phyloP scores from a whole-genome alignment of 257 asterid species.

The Solanum sitiens region DNA sequence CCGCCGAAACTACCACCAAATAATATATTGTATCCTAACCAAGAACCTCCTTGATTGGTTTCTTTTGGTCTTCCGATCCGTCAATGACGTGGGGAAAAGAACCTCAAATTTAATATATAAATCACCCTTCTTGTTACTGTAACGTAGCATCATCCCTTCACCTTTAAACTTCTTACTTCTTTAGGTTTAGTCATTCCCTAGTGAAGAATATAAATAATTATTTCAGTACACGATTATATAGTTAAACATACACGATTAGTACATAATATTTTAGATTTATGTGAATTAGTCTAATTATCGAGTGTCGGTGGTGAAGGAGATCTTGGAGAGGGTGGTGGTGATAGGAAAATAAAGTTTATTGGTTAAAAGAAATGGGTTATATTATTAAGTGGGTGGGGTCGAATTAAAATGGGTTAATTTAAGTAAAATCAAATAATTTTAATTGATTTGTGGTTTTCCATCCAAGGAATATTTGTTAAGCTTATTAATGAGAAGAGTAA shows the following conservation, averaged over 20 bases:
- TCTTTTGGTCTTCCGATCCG: conserved; percentile 55
- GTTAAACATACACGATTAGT: background rate
- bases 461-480: too few species aligned
- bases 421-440: too few species aligned
- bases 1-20: background rate
- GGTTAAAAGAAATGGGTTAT: too few species aligned
- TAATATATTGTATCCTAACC: conserved; percentile 4
- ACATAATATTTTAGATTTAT: too few species aligned
- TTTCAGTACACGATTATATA: background rate
- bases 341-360: too few species aligned
- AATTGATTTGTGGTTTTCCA: too few species aligned
- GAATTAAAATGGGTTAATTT: too few species aligned
- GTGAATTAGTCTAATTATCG: too few species aligned
- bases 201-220: background rate
- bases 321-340: too few species aligned
- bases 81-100: conserved; percentile 62
- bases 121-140: conserved; percentile 83
- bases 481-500: too few species aligned
- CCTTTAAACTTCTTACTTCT: conserved; percentile 82
- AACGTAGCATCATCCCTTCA: conserved; percentile 89
- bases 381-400: too few species aligned
- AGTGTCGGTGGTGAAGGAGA: too few species aligned
- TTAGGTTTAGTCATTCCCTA: conserved; percentile 87
- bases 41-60: conserved; percentile 57
- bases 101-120: conserved; percentile 75